phyloP scores from a whole-genome alignment of 352 stramenopile species.

The Pythium scleroteichum region DNA sequence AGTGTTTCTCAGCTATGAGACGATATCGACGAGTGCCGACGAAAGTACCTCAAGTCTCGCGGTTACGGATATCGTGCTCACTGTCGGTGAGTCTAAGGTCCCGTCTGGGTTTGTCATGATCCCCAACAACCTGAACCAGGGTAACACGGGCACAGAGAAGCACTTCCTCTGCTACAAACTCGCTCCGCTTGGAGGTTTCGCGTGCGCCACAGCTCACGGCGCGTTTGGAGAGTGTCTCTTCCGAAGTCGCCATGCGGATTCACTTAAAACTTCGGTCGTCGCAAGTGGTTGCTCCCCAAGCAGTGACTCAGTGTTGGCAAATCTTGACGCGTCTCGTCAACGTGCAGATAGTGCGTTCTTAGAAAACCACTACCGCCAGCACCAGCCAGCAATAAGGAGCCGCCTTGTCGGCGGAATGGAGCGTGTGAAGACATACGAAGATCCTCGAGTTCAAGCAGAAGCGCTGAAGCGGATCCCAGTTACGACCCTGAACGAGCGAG shows the following conservation, averaged over 20 bases:
- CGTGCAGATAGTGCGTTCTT: constrained; percentile 38
- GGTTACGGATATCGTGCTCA: constrained; percentile 62
- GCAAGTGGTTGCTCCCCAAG: constrained; percentile 6
- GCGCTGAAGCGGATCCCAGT: constrained; percentile 72
- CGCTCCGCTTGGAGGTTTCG: constrained; percentile 54
- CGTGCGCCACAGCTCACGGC: constrained; percentile 54
- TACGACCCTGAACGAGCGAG: constrained; percentile 59
- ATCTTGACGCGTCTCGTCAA: constrained; percentile 20
- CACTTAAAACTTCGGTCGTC: constrained; percentile 6
- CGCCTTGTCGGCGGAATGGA: constrained; percentile 51
- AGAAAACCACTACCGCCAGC: constrained; percentile 43
- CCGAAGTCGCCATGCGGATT: constrained; percentile 33
- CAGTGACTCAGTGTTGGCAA: constrained; percentile 10
- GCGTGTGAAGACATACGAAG: constrained; percentile 66
- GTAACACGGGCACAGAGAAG: constrained; percentile 23
- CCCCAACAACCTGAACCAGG: constrained; percentile 54
- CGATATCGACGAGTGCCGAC: constrained; percentile 16
- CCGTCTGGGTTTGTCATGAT: constrained; percentile 54
- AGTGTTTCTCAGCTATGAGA: constrained; percentile 38
- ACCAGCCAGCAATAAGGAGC: constrained; percentile 47
- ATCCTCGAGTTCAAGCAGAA: constrained; percentile 59
- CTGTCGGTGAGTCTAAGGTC: constrained; percentile 35
- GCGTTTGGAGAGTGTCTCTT: constrained; percentile 78
- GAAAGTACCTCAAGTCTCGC: constrained; percentile 42
- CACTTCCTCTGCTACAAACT: constrained; percentile 64